Conservation (phyloP, 192 early-diverging fungal species). For the Coemansia sp. region DNA sequence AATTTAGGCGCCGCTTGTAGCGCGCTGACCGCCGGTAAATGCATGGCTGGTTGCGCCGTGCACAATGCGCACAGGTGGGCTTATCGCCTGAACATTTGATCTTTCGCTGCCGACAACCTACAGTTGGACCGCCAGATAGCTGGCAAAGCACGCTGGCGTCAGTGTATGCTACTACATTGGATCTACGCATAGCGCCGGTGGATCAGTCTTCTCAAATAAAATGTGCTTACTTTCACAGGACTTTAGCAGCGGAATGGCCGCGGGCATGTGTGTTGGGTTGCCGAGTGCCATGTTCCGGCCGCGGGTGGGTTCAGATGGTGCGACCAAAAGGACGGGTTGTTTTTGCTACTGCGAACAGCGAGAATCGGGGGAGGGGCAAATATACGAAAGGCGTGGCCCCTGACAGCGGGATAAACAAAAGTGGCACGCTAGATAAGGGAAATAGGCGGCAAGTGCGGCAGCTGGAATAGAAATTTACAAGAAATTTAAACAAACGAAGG, state of each 20-base stretch:
- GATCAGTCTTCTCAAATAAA: neutral
- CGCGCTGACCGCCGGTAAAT: conserved; percentile 52
- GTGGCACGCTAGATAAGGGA: neutral
- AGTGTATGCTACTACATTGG: neutral
- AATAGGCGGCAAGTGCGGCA: conserved; percentile 1
- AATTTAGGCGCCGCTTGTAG: conserved; percentile 44
- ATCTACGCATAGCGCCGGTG: neutral
- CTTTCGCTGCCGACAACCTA: conserved; percentile 52
- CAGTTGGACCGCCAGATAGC: neutral
- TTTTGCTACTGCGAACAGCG: neutral
- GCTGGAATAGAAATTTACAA: conserved; percentile 2
- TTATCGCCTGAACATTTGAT: conserved; percentile 53
- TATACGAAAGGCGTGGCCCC: neutral
- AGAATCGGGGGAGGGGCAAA: neutral
- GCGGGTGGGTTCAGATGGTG: neutral
- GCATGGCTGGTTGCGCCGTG: conserved; percentile 50
- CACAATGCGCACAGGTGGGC: conserved; percentile 49
- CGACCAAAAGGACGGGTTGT: neutral
- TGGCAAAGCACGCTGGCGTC: neutral
- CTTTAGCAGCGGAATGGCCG: conserved; percentile 50
- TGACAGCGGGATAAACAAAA: neutral
- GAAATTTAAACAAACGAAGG: neutral
- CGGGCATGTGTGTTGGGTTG: conserved; percentile 12
- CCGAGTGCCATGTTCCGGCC: conserved; percentile 14
- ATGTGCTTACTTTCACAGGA: conserved; percentile 50